These are phyloP conservation scores for Liquidambar formosana DNA, from an alignment of 164 flowering plant genomes.

Conservation along the genomic window DNA sequence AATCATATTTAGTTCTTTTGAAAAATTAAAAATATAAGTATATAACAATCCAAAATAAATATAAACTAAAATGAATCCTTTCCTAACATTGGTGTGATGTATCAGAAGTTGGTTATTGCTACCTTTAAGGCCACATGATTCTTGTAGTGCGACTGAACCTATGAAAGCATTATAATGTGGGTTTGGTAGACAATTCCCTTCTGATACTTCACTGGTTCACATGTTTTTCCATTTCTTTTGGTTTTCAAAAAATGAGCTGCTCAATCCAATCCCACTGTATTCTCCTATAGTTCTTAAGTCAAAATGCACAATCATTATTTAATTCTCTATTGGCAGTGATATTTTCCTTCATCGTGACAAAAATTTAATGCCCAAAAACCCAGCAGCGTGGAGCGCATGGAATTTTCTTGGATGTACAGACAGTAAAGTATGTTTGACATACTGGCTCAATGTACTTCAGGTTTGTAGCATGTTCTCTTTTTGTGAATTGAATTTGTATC, in stretches of 20 bases:
- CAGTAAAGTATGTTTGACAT: slow-evolving; percentile 77
- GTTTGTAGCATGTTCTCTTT: slow-evolving; percentile 33
- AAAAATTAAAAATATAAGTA: too few species aligned
- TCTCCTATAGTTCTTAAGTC: background rate
- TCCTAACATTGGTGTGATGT: background rate
- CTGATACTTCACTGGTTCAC: background rate
- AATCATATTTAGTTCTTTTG: too few species aligned
- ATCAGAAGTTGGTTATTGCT: background rate
- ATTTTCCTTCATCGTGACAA: slow-evolving; percentile 85
- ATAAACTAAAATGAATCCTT: background rate
- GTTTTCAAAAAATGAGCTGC: background rate
- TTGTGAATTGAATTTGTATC: too few species aligned
- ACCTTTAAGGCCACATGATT: background rate
- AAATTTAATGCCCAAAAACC: slow-evolving; percentile 80
- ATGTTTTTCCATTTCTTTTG: background rate
- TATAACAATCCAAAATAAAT: too few species aligned
- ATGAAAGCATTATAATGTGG: background rate
- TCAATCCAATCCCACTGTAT: background rate
- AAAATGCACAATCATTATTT: slow-evolving; percentile 12
- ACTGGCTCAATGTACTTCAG: slow-evolving; percentile 97
- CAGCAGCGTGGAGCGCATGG: slow-evolving; percentile 99
- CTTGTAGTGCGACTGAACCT: background rate
- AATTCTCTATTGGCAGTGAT: slow-evolving; percentile 62
- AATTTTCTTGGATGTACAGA: slow-evolving; percentile 79
- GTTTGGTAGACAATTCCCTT: background rate